A percentile compares a stretch with the other conserved stretches of the same genome.
These are phyloP conservation scores for Backusella australiensis DNA, from an alignment of 192 early-diverging fungal genomes.

Conservation along the genomic window DNA sequence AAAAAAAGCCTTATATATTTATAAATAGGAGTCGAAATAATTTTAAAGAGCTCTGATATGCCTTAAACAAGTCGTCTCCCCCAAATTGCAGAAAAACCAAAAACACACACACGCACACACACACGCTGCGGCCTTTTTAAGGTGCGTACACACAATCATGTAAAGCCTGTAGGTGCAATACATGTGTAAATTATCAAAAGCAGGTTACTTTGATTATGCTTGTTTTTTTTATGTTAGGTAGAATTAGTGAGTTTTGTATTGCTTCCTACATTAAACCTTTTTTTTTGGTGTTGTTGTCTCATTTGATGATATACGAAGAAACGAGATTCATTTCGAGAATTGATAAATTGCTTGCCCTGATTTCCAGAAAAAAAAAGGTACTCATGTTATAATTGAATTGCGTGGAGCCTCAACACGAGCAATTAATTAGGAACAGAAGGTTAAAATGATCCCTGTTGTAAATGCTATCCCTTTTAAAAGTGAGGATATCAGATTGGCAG, in stretches of 20 bases:
- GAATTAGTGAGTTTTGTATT: background rate
- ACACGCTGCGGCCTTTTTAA: background rate
- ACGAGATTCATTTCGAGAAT: background rate
- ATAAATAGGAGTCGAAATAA: background rate
- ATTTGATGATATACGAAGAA: background rate
- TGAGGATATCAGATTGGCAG: background rate
- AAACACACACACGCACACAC: background rate
- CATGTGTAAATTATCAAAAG: background rate
- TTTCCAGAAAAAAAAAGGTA: background rate
- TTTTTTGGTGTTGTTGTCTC: background rate
- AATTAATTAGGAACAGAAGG: constrained; percentile 1
- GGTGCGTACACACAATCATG: background rate
- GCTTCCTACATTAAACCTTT: background rate
- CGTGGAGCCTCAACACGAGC: background rate
- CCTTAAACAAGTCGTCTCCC: background rate
- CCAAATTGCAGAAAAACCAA: background rate
- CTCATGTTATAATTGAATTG: background rate
- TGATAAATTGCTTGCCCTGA: background rate
- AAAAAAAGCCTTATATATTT: background rate
- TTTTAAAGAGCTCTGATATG: constrained; percentile 2
- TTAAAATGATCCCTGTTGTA: background rate
- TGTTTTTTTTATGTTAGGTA: background rate
- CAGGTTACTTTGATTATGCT: background rate
- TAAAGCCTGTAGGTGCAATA: background rate
- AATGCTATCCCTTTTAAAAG: background rate